Conservation (phyloP, 441 rosid species). For the Eutrema salsugineum region DNA sequence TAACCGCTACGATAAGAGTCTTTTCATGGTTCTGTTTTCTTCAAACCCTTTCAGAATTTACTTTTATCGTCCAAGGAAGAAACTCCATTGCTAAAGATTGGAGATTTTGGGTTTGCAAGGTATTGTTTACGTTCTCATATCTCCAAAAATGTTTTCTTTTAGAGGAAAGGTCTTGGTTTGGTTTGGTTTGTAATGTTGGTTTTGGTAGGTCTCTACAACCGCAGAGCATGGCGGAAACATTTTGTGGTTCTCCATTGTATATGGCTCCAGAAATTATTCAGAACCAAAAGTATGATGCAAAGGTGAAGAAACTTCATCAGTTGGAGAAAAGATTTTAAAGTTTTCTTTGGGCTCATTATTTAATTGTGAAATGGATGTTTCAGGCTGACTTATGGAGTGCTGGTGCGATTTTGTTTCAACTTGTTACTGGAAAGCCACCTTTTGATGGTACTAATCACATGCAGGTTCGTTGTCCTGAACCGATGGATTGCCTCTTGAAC, state of each 20-base stretch:
- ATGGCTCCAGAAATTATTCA: conserved; percentile 90
- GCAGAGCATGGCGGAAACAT: conserved; percentile 61
- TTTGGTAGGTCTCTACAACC: conserved; percentile 60
- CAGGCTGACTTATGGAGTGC: conserved; percentile 98
- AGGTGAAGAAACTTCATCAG: conserved; percentile 42
- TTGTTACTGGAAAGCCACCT: conserved; percentile 87
- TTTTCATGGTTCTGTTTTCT: conserved; percentile 8
- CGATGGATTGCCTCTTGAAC: background rate
- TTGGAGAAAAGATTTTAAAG: background rate
- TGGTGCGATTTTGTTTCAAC: conserved; percentile 84
- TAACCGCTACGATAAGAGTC: background rate
- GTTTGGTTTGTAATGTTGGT: background rate
- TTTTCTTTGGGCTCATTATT: background rate
- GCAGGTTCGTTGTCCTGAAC: conserved; percentile 41
- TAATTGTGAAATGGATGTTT: conserved; percentile 18
- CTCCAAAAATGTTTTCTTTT: background rate
- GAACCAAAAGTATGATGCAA: conserved; percentile 79
- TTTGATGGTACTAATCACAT: conserved; percentile 68
- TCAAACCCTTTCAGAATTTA: conserved; percentile 48
- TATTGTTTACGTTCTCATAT: conserved; percentile 20
- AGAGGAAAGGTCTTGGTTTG: background rate
- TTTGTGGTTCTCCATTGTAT: conserved; percentile 88
- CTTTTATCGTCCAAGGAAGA: conserved; percentile 57
- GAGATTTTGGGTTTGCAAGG: conserved; percentile 97
- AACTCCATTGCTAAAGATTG: conserved; percentile 67